Percentiles rank a stretch among this genome's conserved stretches.
These are phyloP conservation scores for Elongisporangium prolatum DNA, from an alignment of 352 stramenopile species.

Conservation along the genomic window DNA sequence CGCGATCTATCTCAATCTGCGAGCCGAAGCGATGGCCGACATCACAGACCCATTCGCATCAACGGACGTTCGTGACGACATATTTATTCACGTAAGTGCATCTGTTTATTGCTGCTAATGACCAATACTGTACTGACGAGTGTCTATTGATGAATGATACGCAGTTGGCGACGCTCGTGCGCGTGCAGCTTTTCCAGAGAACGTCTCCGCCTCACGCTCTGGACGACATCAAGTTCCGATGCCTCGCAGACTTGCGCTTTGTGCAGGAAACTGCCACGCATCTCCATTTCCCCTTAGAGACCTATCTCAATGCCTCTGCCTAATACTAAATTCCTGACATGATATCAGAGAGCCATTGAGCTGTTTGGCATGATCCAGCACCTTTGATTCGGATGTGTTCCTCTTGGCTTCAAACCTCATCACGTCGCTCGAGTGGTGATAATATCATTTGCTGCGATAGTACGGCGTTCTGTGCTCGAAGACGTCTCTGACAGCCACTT, in stretches of 20 bases:
- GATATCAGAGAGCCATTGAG: too few species aligned
- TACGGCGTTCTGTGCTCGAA: too few species aligned
- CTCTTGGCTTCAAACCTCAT: too few species aligned
- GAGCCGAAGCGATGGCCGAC: slow-evolving; percentile 36
- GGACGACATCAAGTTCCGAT: slow-evolving; percentile 78
- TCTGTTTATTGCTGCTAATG: not conserved
- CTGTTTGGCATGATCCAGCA: too few species aligned
- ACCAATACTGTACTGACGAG: not conserved
- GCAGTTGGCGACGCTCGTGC: slow-evolving; percentile 66
- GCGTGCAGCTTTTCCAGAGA: slow-evolving; percentile 77
- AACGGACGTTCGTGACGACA: slow-evolving; percentile 55
- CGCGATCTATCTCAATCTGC: slow-evolving; percentile 75
- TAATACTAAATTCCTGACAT: not conserved
- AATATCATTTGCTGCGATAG: too few species aligned
- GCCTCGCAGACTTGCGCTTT: slow-evolving; percentile 61
- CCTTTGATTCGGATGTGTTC: too few species aligned
- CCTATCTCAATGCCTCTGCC: slow-evolving; percentile 41
- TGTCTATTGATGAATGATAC: not conserved
- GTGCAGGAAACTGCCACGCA: slow-evolving; percentile 52
- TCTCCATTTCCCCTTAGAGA: slow-evolving; percentile 54
- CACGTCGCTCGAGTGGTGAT: too few species aligned
- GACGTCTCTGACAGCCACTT: too few species aligned
- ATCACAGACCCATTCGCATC: slow-evolving; percentile 8
- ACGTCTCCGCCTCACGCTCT: slow-evolving; percentile 59
- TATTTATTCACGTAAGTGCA: slow-evolving; percentile 65